Conservation (phyloP, 768 basidiomycete genomes). For the Pisolithus albus region DNA sequence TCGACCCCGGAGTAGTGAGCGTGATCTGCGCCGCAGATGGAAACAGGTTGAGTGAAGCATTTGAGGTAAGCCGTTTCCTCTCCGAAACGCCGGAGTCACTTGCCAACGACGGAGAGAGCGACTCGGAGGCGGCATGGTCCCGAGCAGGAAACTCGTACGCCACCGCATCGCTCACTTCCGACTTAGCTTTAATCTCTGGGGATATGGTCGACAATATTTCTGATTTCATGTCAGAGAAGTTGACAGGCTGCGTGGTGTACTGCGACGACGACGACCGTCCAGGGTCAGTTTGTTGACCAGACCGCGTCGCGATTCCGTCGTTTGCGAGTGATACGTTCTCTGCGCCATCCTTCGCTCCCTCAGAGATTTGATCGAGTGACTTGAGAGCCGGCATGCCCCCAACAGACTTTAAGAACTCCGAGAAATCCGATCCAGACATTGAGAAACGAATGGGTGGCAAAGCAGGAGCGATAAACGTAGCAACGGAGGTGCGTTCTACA, state of each 20-base stretch:
- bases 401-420: constrained; percentile 58
- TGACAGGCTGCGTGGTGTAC: background rate
- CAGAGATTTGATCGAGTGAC: constrained; percentile 41
- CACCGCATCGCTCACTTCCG: constrained; percentile 11
- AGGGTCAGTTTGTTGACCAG: too few relatives aligned
- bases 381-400: constrained; percentile 43
- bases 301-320: background rate
- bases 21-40: constrained; percentile 33
- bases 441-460: constrained; percentile 91
- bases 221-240: background rate
- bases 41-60: constrained; percentile 13
- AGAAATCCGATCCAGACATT: constrained; percentile 76
- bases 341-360: constrained; percentile 28
- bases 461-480: constrained; percentile 82
- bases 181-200: constrained; percentile 1
- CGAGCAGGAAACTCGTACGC: constrained; percentile 10
- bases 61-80: constrained; percentile 23
- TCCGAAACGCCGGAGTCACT: constrained; percentile 2
- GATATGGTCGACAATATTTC: background rate
- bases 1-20: constrained; percentile 37
- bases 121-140: constrained; percentile 29
- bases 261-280: too few relatives aligned
- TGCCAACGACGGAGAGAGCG: constrained; percentile 13
- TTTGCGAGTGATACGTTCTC: background rate
- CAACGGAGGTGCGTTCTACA: constrained; percentile 57